Conservation (phyloP, 495 filamentous ascomycete genomes). For the Zalerion maritima region DNA sequence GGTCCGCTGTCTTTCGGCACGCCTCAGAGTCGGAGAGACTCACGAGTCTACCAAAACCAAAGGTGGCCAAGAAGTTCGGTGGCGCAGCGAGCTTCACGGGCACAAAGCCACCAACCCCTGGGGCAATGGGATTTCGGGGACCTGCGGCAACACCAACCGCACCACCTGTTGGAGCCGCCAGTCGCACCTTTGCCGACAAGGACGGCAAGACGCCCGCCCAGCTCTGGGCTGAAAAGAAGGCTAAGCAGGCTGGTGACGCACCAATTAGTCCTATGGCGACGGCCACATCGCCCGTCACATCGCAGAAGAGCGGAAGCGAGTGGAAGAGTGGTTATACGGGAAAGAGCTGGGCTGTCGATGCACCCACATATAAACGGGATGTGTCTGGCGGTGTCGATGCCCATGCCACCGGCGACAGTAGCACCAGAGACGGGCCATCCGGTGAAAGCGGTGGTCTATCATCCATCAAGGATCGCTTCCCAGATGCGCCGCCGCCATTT, state of each 20-base stretch:
- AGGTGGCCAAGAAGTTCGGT: conserved; percentile 77
- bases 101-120: conserved; percentile 76
- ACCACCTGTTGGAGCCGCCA: conserved; percentile 59
- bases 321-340: conserved; percentile 87
- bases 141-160: conserved; percentile 31
- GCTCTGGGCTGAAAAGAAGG: conserved; percentile 94
- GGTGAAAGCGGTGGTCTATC: conserved; percentile 43
- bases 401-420: conserved; percentile 42
- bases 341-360: conserved; percentile 77
- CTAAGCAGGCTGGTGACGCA: conserved; percentile 49
- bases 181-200: conserved; percentile 83
- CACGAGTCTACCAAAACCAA: conserved; percentile 82
- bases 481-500: conserved; percentile 42
- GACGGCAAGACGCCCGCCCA: conserved; percentile 95
- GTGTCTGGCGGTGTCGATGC: conserved; percentile 38
- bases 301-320: conserved; percentile 56
- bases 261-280: conserved; percentile 24
- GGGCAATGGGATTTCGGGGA: conserved; percentile 40
- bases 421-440: conserved; percentile 21
- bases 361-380: conserved; percentile 51
- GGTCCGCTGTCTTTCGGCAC: conserved; percentile 44
- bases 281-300: conserved; percentile 37
- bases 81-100: conserved; percentile 58
- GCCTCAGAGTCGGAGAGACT: conserved; percentile 55
- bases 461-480: conserved; percentile 64